Conservation (phyloP, 2,329 filamentous ascomycete species). For the Plenodomus lindquistii region DNA sequence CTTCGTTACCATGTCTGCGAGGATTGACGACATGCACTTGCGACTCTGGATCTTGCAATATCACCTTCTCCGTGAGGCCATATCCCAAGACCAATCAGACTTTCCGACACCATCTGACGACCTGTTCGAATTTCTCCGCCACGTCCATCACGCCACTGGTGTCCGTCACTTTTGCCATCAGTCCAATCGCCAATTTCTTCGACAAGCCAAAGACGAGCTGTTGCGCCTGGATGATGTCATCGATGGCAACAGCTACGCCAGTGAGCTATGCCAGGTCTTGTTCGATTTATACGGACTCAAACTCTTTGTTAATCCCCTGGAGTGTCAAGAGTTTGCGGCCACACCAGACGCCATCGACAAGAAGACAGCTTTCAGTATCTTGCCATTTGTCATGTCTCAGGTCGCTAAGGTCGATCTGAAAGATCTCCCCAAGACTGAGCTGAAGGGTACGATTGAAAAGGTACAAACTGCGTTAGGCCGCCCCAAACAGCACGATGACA, state of each 20-base stretch:
- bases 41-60: conserved; percentile 89
- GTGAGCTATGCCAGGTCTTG: conserved; percentile 74
- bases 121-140: conserved; percentile 76
- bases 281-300: conserved; percentile 46
- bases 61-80: conserved; percentile 73
- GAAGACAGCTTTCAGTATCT: conserved; percentile 75
- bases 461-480: conserved; percentile 84
- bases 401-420: conserved; percentile 85
- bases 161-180: conserved; percentile 82
- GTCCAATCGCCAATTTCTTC: conserved; percentile 85
- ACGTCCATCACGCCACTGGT: conserved; percentile 82
- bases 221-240: conserved; percentile 75
- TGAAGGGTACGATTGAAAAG: conserved; percentile 88
- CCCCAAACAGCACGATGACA: conserved; percentile 75
- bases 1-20: conserved; percentile 60
- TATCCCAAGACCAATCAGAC: conserved; percentile 65
- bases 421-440: conserved; percentile 86
- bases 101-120: conserved; percentile 72
- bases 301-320: conserved; percentile 38
- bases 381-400: conserved; percentile 81
- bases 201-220: conserved; percentile 85
- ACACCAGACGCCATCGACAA: conserved; percentile 75
- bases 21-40: conserved; percentile 83
- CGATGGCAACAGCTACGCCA: conserved; percentile 68
- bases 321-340: conserved; percentile 70